Base-by-base conservation (phyloP, 768 basidiomycete genomes). In the Lenzites betulinus region DNA sequence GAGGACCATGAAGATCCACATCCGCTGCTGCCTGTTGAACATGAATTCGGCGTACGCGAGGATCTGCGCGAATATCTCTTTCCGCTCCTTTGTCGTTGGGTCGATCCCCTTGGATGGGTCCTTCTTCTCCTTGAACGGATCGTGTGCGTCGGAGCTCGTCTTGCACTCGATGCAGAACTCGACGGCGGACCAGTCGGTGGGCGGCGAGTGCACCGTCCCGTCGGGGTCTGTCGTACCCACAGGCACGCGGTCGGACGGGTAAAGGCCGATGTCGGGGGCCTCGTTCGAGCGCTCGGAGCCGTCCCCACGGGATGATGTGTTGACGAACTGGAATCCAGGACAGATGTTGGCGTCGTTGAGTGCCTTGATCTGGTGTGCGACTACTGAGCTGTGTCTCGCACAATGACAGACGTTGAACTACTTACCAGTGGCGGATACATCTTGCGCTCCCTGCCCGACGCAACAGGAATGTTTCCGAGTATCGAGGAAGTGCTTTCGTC, bases 101-200 rank as follows among this genome's bases (percentile, higher is more conserved):
- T 16, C 23, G 16, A 8, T 16, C 16, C 36, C 28, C 9, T 22
- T 6, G 28, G n/a, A 7, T n/a, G n/a, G n/a, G 18, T 8, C 15
- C 42, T 43, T 18, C 7, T 39, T 30, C 12, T 57, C 47, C 35
- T 57, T 36, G 36, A 57, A 57, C 15, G 55, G 55, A 22, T 57
- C 55, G 7, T 49, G 28, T 5, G 33, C 16, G 13, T 7, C 28
- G 13, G 26, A 13, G 22, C 22, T 13, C 6, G 25, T 18, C 36
- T 57, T 57, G 47, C 55, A 57, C 36, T 57, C 55, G 36, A 57
- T 49, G 20, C 39, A 41, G 2, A 58, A 35, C n/a, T 58, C 56
- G 41, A 58, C 39, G 0, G 7, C 16, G 15, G 56, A 41, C 56
- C 56, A 58, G 11, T 51, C 28, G 9, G 41, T 43, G 7, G 87